A percentile compares a stretch with the other conserved stretches of the same genome.
Evolutionary conservation across 306 rosid species (phyloP).

Genomic region (Myrica gale): DNA sequence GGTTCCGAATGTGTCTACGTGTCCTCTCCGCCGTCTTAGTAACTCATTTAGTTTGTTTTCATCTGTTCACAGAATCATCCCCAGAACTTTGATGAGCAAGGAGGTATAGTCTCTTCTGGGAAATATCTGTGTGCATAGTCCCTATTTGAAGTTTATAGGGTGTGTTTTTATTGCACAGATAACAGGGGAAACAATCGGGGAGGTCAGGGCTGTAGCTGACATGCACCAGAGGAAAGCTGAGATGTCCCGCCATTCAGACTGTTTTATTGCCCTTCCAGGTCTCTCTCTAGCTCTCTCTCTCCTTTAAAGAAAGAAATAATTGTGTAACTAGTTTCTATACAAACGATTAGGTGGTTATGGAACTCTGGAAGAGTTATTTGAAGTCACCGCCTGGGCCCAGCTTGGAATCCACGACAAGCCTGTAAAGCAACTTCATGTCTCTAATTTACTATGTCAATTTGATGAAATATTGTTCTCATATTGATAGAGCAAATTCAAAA

Average conservation of each 20-base stretch:
- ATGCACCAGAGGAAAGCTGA: slow-evolving; percentile 42
- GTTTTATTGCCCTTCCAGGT: slow-evolving; percentile 45
- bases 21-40: neutral
- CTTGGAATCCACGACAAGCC: slow-evolving; percentile 39
- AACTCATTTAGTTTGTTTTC: neutral
- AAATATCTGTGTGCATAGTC: too few species aligned
- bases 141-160: neutral
- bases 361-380: slow-evolving; percentile 38
- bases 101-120: slow-evolving; percentile 19
- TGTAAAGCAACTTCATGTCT: slow-evolving; percentile 7
- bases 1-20: neutral
- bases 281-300: slow-evolving; percentile 3
- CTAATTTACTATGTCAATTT: neutral
- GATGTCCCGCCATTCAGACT: slow-evolving; percentile 41
- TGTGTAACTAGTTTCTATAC: neutral
- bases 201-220: slow-evolving; percentile 36
- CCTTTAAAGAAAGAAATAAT: neutral
- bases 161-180: slow-evolving; percentile 16
- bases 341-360: slow-evolving; percentile 31
- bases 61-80: slow-evolving; percentile 28
- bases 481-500: neutral
- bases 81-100: slow-evolving; percentile 29
- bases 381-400: slow-evolving; percentile 40
- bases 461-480: neutral
- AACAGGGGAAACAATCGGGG: slow-evolving; percentile 37